phyloP scores from a whole-genome alignment of 805 yeast species.

The Candida ipomoeae region DNA sequence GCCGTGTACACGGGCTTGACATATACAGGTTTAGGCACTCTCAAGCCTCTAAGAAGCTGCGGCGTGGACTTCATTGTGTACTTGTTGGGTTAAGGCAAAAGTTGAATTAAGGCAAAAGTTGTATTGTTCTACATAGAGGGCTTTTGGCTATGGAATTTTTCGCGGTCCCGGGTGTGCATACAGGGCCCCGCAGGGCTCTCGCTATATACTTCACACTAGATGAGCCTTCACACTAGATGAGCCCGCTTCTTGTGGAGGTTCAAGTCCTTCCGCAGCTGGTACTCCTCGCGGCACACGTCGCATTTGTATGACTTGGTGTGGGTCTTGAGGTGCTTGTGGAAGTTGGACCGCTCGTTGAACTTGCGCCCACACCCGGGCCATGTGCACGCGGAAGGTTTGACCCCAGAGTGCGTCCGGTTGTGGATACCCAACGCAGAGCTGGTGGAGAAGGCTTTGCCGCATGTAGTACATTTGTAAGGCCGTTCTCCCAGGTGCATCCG shows the following conservation, averaged over 20 bases:
- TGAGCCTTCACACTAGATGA: constrained; percentile 2
- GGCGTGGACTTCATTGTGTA: constrained; percentile 25
- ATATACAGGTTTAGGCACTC: constrained; percentile 18
- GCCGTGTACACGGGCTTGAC: constrained; percentile 22
- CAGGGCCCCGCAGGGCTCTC: background rate
- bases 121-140: background rate
- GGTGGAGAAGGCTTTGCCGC: constrained; percentile 79
- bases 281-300: constrained; percentile 48
- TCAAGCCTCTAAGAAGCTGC: constrained; percentile 21
- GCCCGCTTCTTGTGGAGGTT: constrained; percentile 30
- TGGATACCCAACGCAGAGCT: constrained; percentile 81
- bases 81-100: background rate
- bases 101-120: too few species aligned
- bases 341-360: constrained; percentile 84
- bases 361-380: constrained; percentile 77
- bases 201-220: background rate
- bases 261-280: constrained; percentile 41
- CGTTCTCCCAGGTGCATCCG: constrained; percentile 87
- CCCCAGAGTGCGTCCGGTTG: constrained; percentile 83
- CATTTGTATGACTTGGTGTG: constrained; percentile 59
- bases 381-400: constrained; percentile 77
- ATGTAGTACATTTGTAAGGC: constrained; percentile 70
- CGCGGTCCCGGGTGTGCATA: background rate
- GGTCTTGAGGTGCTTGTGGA: constrained; percentile 81
- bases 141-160: background rate